Evolutionary conservation across 768 basidiomycete species (phyloP), one percentile per base, ranked within the genome.

Genomic region (Tricholoma furcatifolium): DNA sequence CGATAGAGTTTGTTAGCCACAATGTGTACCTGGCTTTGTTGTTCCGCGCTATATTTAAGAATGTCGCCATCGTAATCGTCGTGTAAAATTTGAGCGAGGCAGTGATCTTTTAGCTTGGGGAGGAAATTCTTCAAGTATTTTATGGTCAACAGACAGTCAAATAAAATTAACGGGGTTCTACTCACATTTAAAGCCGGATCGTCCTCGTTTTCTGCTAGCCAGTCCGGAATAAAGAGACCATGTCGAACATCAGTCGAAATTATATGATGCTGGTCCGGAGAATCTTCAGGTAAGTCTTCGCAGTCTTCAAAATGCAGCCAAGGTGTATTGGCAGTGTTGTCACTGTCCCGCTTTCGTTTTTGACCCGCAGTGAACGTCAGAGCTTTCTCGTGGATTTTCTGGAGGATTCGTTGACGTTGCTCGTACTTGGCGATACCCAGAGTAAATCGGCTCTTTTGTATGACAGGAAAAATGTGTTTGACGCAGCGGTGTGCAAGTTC

Each of bases 401-500:
- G 34, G 0, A 64, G 43, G 0, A 55, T 42, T n/a, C 27, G 21
- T 24, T 58, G 54, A 0, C 47, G 38, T 2, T 56, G 47, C 35
- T 62, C 43, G 7, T 53, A 51, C 12, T 31, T 58, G 0, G 66
- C 63, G 23, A 75, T 74, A 2, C 66, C 62, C 0, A 35, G 23
- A 0, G n/a, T n/a, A n/a, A n/a, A n/a, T n/a, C n/a, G n/a, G n/a
- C n/a, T n/a, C n/a, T n/a, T n/a, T n/a, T n/a, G 30, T 58, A n/a
- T 46, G 38, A 0, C 45, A 6, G 58, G 49, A 44, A 72, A 77
- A 39, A 67, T 69, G 0, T 38, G 45, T 55, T 78, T 76, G 8
- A 67, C 65, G 0, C 48, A 43, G 0, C 53, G 55, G 48, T 77
- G 76, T 49, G 74, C 67, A 0, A 67, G 63, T 53, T 77, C 73